Base-by-base conservation (phyloP, 345 rosid genomes). In the Turritis glabra region DNA sequence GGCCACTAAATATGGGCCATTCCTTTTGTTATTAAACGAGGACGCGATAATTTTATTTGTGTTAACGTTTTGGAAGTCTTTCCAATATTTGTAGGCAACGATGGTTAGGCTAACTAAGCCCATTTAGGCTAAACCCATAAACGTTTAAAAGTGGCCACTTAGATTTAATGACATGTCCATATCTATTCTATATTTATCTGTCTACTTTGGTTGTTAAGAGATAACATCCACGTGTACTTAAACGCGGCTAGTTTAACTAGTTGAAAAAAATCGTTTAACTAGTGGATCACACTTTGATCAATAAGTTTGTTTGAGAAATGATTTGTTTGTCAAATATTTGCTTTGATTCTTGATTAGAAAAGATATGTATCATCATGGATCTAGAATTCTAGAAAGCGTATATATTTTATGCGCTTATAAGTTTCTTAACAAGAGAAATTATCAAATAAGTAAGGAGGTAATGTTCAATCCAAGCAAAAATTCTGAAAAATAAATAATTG, bases 71-170 rank as follows among this genome's bases (percentile, higher is more conserved):
- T 11, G 10, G 41, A 12, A 18, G 21, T 69, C 18, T 38, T 13
- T 56, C 18, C 64, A 55, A 19, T 5, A 19, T 19, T 69, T 18
- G 14, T n/a, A 19, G 54, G 23, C n/a, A 23, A 43, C 7, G 30
- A 8, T 29, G 2, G 13, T 22, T 44, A 64, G n/a, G 38, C 53
- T 56, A 30, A 13, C 14, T 19, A 29, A 69, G 65, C 74, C 74
- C 68, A 43, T 27, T 64, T 11, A 44, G 54, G 26, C 54, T 64
- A 9, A 44, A 17, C 11, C 8, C 38, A 2, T 44, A 44, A 3
- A 11, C 23, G 40, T 63, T 41, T 63, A 43, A n/a, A n/a, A n/a
- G n/a, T 22, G 18, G 3, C 5, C 46, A 58, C 18, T 61, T 40
- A 61, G 8, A 41, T 8, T 21, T 40, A 61, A 9, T 8, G 33